These are phyloP conservation scores for Pseudocercospora vitis DNA, from an alignment of 2,329 filamentous ascomycete species.

Conservation along the genomic window DNA sequence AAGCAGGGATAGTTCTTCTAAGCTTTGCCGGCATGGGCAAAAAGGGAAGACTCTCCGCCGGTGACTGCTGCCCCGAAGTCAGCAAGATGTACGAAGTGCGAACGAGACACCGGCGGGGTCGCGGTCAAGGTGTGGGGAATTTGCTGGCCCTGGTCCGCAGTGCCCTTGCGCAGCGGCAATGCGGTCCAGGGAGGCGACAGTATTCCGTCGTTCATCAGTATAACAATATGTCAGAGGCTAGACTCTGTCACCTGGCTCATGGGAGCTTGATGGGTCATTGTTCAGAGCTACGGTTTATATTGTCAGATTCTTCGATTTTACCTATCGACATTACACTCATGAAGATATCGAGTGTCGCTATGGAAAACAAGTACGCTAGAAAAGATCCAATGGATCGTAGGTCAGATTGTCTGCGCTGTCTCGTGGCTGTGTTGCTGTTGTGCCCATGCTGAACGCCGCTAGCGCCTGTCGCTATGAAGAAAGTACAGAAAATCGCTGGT, in stretches of 20 bases:
- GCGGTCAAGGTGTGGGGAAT: background rate
- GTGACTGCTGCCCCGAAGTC: no score
- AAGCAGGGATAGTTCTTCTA: background rate
- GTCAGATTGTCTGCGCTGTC: background rate
- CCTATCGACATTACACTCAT: conserved; percentile 1
- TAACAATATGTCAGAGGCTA: no score
- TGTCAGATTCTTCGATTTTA: no score
- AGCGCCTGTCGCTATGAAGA: conserved; percentile 23
- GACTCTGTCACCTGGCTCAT: no score
- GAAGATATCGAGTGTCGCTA: background rate
- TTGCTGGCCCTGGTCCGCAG: background rate
- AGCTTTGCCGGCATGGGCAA: no score
- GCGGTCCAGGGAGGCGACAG: no score
- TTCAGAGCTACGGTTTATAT: no score
- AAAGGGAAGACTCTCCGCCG: no score
- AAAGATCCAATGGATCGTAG: background rate
- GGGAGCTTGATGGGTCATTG: no score
- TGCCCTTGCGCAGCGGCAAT: background rate
- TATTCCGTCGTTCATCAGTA: no score
- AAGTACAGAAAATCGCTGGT: background rate
- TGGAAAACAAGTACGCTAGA: background rate
- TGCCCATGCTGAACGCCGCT: conserved; percentile 15
- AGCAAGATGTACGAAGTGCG: no score
- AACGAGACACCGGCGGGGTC: background rate
- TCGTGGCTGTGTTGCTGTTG: conserved; percentile 7